A percentile compares a stretch with the other conserved stretches of the same genome.
Conservation (phyloP, 257 asterid species). For the Capsicum baccatum region DNA sequence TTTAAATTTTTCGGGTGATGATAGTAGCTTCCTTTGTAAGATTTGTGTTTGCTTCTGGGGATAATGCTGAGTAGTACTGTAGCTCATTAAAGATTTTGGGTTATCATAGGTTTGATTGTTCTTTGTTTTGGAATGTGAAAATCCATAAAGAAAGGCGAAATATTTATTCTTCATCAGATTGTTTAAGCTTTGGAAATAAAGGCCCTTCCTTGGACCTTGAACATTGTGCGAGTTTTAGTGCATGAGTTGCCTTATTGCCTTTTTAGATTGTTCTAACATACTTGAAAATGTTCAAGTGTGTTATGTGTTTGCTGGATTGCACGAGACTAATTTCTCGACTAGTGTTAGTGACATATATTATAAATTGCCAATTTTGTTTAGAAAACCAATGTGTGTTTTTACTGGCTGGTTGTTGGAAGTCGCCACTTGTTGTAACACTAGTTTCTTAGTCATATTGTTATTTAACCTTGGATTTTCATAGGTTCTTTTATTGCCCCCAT, state of each 20-base stretch:
- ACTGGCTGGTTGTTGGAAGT: constrained; percentile 2
- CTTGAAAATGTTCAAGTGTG: neutral
- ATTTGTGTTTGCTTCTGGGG: neutral
- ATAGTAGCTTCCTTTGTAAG: constrained; percentile 13
- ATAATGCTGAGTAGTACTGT: constrained; percentile 16
- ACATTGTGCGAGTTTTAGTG: too few relatives aligned
- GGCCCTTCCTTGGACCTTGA: too few relatives aligned
- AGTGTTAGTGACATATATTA: neutral
- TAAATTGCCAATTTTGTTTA: neutral
- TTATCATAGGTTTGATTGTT: neutral
- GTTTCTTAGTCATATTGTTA: neutral
- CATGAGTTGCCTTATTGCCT: too few relatives aligned
- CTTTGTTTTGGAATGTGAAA: neutral
- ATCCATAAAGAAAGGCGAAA: neutral
- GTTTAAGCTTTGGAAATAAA: neutral
- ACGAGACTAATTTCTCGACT: neutral
- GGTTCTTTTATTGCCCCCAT: neutral
- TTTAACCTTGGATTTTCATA: neutral
- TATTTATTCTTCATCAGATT: neutral
- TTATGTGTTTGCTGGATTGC: neutral
- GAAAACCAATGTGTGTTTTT: neutral
- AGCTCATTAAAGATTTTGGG: neutral
- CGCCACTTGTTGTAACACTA: neutral
- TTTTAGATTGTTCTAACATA: neutral
- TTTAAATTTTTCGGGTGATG: neutral